Evolutionary conservation across 2,329 filamentous ascomycete species (phyloP).

Genomic region (Sporothrix brunneoviolacea): DNA sequence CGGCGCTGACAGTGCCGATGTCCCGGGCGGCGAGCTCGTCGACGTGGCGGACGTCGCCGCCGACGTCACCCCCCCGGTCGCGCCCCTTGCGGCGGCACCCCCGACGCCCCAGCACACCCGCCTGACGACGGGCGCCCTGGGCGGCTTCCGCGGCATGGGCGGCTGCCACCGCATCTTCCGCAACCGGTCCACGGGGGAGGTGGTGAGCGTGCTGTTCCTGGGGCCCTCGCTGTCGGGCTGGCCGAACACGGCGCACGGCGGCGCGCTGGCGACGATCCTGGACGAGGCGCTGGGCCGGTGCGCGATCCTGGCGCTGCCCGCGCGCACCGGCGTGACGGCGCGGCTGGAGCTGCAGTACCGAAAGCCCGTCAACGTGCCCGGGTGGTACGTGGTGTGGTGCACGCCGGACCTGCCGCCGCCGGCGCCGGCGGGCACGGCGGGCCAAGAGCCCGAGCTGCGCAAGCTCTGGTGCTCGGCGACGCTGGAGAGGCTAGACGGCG

Average conservation of each 20-base stretch:
- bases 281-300: constrained; percentile 64
- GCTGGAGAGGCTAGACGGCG: constrained; percentile 49
- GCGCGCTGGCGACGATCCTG: constrained; percentile 59
- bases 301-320: constrained; percentile 42
- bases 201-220: constrained; percentile 60
- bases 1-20: neutral
- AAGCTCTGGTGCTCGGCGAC: constrained; percentile 49
- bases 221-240: constrained; percentile 61
- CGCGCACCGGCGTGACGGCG: constrained; percentile 48
- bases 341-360: constrained; percentile 56
- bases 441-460: constrained; percentile 23
- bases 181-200: constrained; percentile 50
- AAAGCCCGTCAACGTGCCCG: constrained; percentile 50
- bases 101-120: constrained; percentile 16
- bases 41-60: constrained; percentile 11
- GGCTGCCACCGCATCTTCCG: constrained; percentile 58
- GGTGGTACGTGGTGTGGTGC: constrained; percentile 57
- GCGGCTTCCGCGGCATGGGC: constrained; percentile 35
- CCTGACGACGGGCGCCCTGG: constrained; percentile 37
- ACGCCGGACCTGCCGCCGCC: constrained; percentile 31
- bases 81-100: neutral
- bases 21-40: neutral
- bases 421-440: constrained; percentile 27
- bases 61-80: neutral
- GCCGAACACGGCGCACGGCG: constrained; percentile 67